These are phyloP conservation scores for Pseudonitzschia pungens DNA, from an alignment of 108 stramenopile genomes.

Conservation along the genomic window DNA sequence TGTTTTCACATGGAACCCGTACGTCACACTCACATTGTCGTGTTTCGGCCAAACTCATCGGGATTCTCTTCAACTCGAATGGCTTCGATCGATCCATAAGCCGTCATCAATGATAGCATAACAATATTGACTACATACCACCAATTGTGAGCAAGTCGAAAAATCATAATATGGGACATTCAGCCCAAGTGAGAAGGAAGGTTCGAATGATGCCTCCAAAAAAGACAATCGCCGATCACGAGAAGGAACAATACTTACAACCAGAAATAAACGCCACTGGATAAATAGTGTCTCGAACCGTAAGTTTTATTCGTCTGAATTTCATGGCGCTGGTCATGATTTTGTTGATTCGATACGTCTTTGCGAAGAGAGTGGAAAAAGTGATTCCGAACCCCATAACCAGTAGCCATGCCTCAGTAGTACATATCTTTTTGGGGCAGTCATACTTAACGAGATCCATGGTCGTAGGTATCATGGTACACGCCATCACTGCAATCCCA, in stretches of 20 bases:
- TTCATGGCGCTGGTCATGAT: slow-evolving; percentile 22
- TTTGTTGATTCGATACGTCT: slow-evolving; percentile 35
- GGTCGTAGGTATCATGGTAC: slow-evolving; percentile 30
- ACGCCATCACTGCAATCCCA: slow-evolving; percentile 7
- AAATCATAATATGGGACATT: too few relatives aligned
- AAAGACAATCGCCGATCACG: too few relatives aligned
- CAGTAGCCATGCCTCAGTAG: not conserved
- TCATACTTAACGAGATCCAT: not conserved
- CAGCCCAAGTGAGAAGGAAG: too few relatives aligned
- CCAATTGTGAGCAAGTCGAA: not conserved
- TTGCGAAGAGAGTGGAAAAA: slow-evolving; percentile 27
- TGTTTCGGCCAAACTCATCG: slow-evolving; percentile 29
- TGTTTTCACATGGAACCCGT: too few relatives aligned
- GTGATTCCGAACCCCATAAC: slow-evolving; percentile 18
- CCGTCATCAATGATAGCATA: slow-evolving; percentile 41
- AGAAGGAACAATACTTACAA: not conserved
- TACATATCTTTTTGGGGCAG: slow-evolving; percentile 7
- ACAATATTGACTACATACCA: slow-evolving; percentile 38
- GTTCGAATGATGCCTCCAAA: too few relatives aligned
- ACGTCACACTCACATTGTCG: not conserved
- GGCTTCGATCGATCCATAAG: slow-evolving; percentile 16
- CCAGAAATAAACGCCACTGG: slow-evolving; percentile 35
- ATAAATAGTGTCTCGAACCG: slow-evolving; percentile 41
- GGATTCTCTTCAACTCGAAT: not conserved
- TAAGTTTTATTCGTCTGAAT: slow-evolving; percentile 48